Conservation (phyloP, 75 land plant genomes). For the Selaginella tamariscina region DNA sequence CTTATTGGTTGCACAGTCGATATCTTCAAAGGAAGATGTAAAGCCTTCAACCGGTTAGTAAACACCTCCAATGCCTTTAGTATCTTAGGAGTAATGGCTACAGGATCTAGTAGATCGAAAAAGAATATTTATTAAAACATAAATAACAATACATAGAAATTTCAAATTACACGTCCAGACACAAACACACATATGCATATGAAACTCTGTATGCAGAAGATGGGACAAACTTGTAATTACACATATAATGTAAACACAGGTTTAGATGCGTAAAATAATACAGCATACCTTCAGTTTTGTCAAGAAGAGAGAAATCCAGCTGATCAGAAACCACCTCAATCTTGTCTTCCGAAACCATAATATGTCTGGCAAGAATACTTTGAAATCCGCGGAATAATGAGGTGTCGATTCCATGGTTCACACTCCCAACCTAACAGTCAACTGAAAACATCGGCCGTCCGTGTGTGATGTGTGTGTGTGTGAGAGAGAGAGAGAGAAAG, state of each 20-base stretch:
- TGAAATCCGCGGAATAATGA: conserved; percentile 49
- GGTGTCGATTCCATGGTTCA: conserved; percentile 58
- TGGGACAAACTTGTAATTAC: too few relatives aligned
- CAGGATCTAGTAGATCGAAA: conserved; percentile 39
- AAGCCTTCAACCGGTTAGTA: conserved; percentile 42
- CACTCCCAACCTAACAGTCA: conserved; percentile 74
- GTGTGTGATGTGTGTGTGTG: too few relatives aligned
- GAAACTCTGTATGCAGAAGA: background rate
- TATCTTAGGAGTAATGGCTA: conserved; percentile 32
- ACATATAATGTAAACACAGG: background rate
- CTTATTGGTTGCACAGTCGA: conserved; percentile 78
- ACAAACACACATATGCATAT: background rate
- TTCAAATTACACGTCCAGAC: background rate
- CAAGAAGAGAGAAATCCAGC: conserved; percentile 59
- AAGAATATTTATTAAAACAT: background rate
- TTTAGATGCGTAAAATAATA: background rate
- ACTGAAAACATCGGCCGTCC: background rate
- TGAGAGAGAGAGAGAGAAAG: too few relatives aligned
- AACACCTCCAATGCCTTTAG: conserved; percentile 49
- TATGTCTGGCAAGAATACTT: conserved; percentile 48
- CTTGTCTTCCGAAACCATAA: conserved; percentile 32
- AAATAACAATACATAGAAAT: background rate
- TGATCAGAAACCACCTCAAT: conserved; percentile 44
- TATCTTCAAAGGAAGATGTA: conserved; percentile 65
- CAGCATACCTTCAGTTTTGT: conserved; percentile 38